These are phyloP conservation scores for Cyberlindnera maritima DNA, from an alignment of 805 yeast genomes.

Conservation along the genomic window DNA sequence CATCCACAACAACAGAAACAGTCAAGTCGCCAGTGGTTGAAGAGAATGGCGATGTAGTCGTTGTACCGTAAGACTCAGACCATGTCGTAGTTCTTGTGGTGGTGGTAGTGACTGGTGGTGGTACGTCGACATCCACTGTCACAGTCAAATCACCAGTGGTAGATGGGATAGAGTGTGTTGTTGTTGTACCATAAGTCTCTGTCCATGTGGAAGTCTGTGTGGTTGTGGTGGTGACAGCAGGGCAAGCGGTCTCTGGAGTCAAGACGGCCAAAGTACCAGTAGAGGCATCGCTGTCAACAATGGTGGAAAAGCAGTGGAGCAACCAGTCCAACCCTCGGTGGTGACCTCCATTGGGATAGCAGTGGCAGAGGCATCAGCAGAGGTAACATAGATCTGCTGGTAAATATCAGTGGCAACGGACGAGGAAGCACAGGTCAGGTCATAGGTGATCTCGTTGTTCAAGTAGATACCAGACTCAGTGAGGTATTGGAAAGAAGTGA, in stretches of 20 bases:
- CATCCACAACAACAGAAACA: constrained; percentile 4
- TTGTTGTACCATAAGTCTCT: constrained; percentile 3
- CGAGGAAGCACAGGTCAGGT: constrained; percentile 15
- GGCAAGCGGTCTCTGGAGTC: no score
- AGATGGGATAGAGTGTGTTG: constrained; percentile 9
- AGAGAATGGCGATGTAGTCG: constrained; percentile 5
- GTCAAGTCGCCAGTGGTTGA: constrained; percentile 12
- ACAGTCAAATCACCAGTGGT: constrained; percentile 12
- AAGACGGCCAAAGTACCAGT: constrained; percentile 15
- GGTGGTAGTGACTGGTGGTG: constrained; percentile 5
- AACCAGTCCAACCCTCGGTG: constrained; percentile 20
- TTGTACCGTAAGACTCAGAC: not conserved
- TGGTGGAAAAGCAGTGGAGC: constrained; percentile 20
- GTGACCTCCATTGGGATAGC: constrained; percentile 21
- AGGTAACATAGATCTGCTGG: constrained; percentile 6
- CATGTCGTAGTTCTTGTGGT: not conserved
- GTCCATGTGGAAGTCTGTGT: constrained; percentile 1
- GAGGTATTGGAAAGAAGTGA: constrained; percentile 32
- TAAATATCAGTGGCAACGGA: not conserved
- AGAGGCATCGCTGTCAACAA: constrained; percentile 11
- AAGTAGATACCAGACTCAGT: constrained; percentile 3
- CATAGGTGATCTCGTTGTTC: constrained; percentile 12
- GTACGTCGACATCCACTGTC: constrained; percentile 14
- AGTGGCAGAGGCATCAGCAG: constrained; percentile 22
- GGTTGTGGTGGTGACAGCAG: not conserved